Evolutionary conservation across 164 flowering plant genomes (phyloP).

Genomic region (Akebia trifoliata): DNA sequence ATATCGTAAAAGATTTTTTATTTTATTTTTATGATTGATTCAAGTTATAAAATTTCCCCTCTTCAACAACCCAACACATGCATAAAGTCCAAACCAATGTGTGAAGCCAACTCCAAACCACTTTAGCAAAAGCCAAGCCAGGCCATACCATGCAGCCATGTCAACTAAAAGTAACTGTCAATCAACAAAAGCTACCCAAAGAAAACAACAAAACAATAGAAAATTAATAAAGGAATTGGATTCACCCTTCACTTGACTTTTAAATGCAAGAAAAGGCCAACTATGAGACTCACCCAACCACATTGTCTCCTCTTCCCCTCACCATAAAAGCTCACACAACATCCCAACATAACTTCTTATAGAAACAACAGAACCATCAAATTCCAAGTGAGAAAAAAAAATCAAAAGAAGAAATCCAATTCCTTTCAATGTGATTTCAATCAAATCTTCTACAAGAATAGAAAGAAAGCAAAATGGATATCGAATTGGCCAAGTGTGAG

Average conservation of each 20-base stretch:
- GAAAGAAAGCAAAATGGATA: conserved; percentile 46
- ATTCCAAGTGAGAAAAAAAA: conserved; percentile 10
- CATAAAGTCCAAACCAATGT: background rate
- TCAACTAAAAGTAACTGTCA: conserved; percentile 39
- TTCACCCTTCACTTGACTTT: background rate
- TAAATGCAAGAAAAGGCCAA: conserved; percentile 26
- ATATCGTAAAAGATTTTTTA: too few species aligned
- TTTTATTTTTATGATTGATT: too few species aligned
- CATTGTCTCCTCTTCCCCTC: conserved; percentile 27
- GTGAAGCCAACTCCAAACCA: conserved; percentile 1
- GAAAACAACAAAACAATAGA: background rate
- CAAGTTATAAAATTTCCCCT: too few species aligned
- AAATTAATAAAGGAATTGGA: background rate
- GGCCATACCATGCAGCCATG: conserved; percentile 2
- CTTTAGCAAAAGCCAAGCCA: background rate
- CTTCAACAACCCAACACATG: background rate
- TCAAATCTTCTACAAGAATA: background rate
- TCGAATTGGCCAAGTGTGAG: conserved; percentile 76
- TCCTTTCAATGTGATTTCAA: conserved; percentile 1
- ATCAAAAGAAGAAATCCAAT: conserved; percentile 1
- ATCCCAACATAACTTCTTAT: conserved; percentile 2
- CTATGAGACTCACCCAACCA: conserved; percentile 28
- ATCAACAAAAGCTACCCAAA: conserved; percentile 15
- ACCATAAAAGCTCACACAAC: conserved; percentile 22
- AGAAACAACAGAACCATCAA: conserved; percentile 19